Evolutionary conservation across 768 basidiomycete genomes (phyloP), one percentile per base, ranked within the genome.

Genomic region (Fomitopsis pulvina): DNA sequence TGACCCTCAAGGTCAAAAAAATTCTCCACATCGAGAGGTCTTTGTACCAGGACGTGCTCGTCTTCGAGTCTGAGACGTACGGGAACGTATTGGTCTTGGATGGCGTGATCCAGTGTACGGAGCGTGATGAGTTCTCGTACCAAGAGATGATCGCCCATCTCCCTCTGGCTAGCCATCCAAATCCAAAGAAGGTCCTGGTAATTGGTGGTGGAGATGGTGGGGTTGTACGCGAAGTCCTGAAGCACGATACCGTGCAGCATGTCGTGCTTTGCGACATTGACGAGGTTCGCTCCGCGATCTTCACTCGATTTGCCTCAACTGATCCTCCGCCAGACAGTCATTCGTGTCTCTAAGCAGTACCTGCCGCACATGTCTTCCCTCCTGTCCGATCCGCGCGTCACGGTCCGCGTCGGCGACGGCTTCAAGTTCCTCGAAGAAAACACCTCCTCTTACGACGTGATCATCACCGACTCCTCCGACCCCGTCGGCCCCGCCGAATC

Each of bases 71-170:
- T 0, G 92, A 90, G 71, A 90, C 92, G 1, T 95, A 87, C 63
- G 95, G 95, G n/a, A 97, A 97, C 61, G 93, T 98, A 41, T 79
- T 99, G 50, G 84, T 94, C 18, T 81, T 99, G 26, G 95, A 99
- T 64, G 90, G 92, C 47, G 92, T 87, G 48, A 88, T 99, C 57
- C 95, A 99, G 67, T 92, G 88, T 71, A 96, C 94, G 1, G 96
- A 99, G 70, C 83, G 94, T 41, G 96, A 99, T 63, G 96, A 99
- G 69, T 99, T 99, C 70, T 93, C 94, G 92, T 92, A 98, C 69
- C 93, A 97, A 63, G 95, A 99, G 72, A 96, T 98, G 95, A 98
- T 99, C 62, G 79, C 95, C 4, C 95, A 98, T 71, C 71, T 99
- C 47, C 96, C 96, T n/a, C 77, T 98, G 55, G 85, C 91, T 11